Base-by-base conservation (phyloP, 306 rosid species). In the Elaeagnus macrophylla region DNA sequence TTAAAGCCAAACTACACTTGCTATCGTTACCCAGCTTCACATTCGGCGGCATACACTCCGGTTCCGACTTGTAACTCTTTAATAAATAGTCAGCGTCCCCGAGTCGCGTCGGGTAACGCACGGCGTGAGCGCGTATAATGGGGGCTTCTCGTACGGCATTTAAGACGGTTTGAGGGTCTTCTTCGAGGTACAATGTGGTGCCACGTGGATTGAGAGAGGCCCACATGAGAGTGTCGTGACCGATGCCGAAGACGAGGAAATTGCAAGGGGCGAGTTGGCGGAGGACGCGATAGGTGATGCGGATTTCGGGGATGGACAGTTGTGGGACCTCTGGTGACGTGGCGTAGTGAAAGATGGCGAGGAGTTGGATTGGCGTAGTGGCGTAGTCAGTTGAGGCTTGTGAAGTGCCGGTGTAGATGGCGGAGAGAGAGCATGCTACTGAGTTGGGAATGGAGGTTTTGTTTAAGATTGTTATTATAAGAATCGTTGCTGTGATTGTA, bases 161-260 rank as follows among this genome's bases (percentile, higher is more conserved):
- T 59, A 79, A 69, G 2, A 88, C 78, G 89, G 89, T 83, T 0
- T 80, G 62, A 51, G 78, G 75, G 0, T 84, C 96, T 68, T 88
- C 96, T 63, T 88, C 90, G 0, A 88, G 73, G 74, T 84, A 88
- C 0, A 88, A 42, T 0, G 96, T 88, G 19, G 72, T 44, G 9
- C 94, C 96, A 0, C 81, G 77, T 2, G 76, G 73, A 58, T 88
- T 88, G 43, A 84, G 85, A 10, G 83, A 58, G 43, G 75, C 67
- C 94, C 96, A 88, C 96, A 88, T 79, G 16, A 81, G 81, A 61
- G 94, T 81, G 78, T 88, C 96, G 13, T 80, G 86, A 16, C 94
- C 96, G 6, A 88, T 70, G 47, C 94, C 94, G 9, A 79, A 88
- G 40, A 88, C 88, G 2, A 84, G 75, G 64, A 88, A 84, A 62